Percentiles rank a stretch among this genome's conserved stretches.
Conservation (phyloP, 345 rosid genomes). For the Linum lewisii region DNA sequence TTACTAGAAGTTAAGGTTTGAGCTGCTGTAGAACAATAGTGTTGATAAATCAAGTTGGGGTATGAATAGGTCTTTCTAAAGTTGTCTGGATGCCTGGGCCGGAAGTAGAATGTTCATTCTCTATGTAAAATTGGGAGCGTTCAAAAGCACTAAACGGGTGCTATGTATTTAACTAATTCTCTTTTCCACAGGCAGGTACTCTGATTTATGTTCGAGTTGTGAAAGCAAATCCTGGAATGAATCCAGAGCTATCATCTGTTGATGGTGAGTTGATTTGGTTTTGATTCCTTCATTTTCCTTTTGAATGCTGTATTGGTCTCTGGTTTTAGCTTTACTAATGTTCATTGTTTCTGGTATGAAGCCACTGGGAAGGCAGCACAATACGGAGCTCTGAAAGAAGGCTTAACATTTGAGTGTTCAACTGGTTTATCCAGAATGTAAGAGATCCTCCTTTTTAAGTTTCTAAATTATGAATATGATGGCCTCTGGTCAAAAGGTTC, state of each 20-base stretch:
- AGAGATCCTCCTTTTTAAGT: constrained; percentile 15
- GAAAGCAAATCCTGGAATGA: constrained; percentile 63
- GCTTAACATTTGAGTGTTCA: constrained; percentile 77
- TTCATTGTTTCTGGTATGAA: constrained; percentile 15
- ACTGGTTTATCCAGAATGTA: constrained; percentile 76
- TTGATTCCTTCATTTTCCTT: neutral
- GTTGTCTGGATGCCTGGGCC: neutral
- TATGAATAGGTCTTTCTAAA: too few relatives aligned
- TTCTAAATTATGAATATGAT: neutral
- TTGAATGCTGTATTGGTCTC: neutral
- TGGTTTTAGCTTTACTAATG: constrained; percentile 6
- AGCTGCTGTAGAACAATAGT: too few relatives aligned
- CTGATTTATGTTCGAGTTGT: constrained; percentile 62
- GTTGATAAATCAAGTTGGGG: too few relatives aligned
- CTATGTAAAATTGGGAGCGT: too few relatives aligned
- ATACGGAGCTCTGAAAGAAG: constrained; percentile 65
- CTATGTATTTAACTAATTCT: constrained; percentile 4
- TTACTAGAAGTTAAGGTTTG: too few relatives aligned
- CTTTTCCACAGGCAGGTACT: constrained; percentile 51
- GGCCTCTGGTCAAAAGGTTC: neutral
- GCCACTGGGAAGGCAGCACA: constrained; percentile 76
- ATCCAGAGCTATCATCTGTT: constrained; percentile 65
- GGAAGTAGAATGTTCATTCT: neutral
- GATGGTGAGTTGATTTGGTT: constrained; percentile 43
- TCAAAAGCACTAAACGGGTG: neutral